These are phyloP conservation scores for Eleusine indica DNA, from an alignment of 176 grass and related monocot genomes.

Conservation along the genomic window DNA sequence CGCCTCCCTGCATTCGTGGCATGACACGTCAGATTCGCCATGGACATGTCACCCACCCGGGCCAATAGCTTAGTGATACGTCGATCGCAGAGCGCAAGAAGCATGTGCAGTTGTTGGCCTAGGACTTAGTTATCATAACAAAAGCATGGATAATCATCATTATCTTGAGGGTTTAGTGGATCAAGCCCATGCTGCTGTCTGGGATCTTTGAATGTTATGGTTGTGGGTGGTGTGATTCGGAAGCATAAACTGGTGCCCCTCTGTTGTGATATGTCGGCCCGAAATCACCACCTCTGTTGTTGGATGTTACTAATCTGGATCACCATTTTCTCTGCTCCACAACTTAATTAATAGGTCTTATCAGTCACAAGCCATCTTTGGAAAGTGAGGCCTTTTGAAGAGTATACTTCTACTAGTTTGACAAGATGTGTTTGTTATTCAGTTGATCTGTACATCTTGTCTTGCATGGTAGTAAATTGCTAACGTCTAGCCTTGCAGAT, in stretches of 20 bases:
- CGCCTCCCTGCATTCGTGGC: background rate
- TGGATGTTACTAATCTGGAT: conserved; percentile 18
- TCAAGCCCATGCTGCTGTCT: conserved; percentile 21
- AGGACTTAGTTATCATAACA: background rate
- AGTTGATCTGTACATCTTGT: conserved; percentile 20
- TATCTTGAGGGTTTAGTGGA: conserved; percentile 44
- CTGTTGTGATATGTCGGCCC: conserved; percentile 33
- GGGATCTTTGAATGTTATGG: conserved; percentile 7
- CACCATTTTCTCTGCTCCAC: background rate
- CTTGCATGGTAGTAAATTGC: background rate
- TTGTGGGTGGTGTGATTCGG: background rate
- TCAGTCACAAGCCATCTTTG: conserved; percentile 4
- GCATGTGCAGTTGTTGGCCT: background rate
- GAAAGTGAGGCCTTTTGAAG: background rate
- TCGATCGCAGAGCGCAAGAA: background rate
- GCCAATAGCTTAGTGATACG: conserved; percentile 30
- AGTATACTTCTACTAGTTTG: background rate
- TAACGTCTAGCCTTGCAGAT: background rate
- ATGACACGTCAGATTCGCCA: background rate
- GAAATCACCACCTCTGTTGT: background rate
- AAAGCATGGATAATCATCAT: conserved; percentile 23
- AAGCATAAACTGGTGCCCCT: background rate
- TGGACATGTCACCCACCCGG: background rate
- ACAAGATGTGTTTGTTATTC: background rate
- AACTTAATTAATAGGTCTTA: background rate